Evolutionary conservation across 306 rosid genomes (phyloP).

Genomic region (Chamaecrista fasciculata): DNA sequence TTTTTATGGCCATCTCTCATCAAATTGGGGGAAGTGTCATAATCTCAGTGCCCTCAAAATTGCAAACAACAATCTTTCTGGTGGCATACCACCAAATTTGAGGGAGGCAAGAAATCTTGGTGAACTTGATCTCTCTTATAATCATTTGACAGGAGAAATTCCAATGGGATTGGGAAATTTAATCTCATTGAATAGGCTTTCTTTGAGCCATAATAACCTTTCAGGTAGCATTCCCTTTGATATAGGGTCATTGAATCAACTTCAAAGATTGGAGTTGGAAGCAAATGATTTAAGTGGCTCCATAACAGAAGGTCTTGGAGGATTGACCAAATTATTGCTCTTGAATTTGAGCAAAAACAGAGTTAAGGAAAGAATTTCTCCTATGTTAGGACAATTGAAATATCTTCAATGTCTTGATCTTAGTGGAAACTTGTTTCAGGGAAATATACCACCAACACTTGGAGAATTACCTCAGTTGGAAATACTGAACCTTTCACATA

Average conservation of each 20-base stretch:
- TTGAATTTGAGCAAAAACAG: background rate
- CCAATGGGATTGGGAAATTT: background rate
- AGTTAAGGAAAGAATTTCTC: background rate
- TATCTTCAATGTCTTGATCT: slow-evolving; percentile 35
- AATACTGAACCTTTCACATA: background rate
- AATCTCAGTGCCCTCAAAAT: background rate
- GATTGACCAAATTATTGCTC: background rate
- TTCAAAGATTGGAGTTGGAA: background rate
- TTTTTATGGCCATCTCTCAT: slow-evolving; percentile 28
- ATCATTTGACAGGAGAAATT: background rate
- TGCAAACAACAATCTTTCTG: slow-evolving; percentile 19
- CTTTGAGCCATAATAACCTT: background rate
- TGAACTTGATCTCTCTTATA: background rate
- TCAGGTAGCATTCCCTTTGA: background rate
- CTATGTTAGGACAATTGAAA: background rate
- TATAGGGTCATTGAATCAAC: background rate
- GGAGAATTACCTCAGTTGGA: slow-evolving; percentile 7
- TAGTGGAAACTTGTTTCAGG: slow-evolving; percentile 1
- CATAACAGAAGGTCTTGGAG: background rate
- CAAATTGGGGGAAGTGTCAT: slow-evolving; percentile 9
- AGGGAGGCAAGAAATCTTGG: slow-evolving; percentile 8
- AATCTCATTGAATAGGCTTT: background rate
- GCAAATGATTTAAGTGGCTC: background rate
- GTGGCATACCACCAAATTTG: slow-evolving; percentile 22
- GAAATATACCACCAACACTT: slow-evolving; percentile 21